Conservation (phyloP, 176 grass and related monocot genomes). For the Triticum timopheevii region DNA sequence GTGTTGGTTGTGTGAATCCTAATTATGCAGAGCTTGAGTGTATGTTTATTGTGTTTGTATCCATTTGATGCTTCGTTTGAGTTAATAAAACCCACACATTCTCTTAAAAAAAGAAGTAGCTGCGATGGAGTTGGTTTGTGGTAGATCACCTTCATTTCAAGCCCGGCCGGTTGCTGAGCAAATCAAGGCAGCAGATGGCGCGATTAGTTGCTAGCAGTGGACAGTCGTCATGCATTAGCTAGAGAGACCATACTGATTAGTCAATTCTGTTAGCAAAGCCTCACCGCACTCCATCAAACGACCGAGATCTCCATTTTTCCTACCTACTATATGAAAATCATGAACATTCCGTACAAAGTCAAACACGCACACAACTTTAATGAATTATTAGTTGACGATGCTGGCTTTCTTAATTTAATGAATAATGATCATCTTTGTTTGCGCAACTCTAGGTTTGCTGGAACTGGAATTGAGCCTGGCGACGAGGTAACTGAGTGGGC, state of each 20-base stretch:
- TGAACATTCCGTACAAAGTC: not conserved
- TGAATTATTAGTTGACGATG: not conserved
- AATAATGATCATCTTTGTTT: not conserved
- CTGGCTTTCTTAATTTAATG: not conserved
- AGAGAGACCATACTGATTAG: constrained; percentile 10
- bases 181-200: constrained; percentile 29
- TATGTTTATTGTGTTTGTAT: too few species aligned
- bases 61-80: too few species aligned
- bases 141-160: constrained; percentile 40
- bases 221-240: constrained; percentile 19
- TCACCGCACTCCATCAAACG: not conserved
- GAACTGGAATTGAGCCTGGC: not conserved
- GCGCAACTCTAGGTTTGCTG: not conserved
- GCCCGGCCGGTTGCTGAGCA: constrained; percentile 15
- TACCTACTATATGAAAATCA: constrained; percentile 31
- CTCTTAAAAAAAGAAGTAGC: too few species aligned
- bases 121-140: constrained; percentile 5
- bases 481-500: not conserved
- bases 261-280: not conserved
- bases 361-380: not conserved
- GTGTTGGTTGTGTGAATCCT: too few species aligned
- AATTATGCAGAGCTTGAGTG: too few species aligned
- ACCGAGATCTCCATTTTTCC: constrained; percentile 27
- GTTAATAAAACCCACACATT: too few species aligned
- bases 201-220: constrained; percentile 8